Percentiles rank a stretch among this genome's conserved stretches.
Evolutionary conservation across 352 stramenopile genomes (phyloP).

Genomic region (Pythium periplocum): DNA sequence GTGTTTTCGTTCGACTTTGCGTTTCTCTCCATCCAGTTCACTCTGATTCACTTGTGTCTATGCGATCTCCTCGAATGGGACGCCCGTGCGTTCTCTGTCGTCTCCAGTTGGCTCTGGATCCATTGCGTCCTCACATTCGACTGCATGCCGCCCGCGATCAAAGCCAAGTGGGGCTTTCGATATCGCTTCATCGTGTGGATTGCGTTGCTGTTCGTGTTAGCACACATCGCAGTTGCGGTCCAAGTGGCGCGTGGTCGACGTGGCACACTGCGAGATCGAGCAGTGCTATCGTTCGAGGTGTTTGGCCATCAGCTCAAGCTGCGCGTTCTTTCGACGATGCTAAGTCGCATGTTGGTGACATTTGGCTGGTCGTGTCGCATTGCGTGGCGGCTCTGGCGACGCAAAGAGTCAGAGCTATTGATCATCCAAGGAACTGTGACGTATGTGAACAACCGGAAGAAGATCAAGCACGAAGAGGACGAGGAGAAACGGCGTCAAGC

Average conservation of each 20-base stretch:
- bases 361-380: neutral
- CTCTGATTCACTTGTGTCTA: conserved; percentile 18
- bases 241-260: neutral
- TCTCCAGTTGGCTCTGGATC: conserved; percentile 19
- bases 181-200: conserved; percentile 12
- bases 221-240: neutral
- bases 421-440: conserved; percentile 14
- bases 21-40: conserved; percentile 33
- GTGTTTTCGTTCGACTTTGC: conserved; percentile 37
- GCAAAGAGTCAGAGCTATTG: conserved; percentile 11
- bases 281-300: too few relatives aligned
- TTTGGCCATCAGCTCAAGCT: neutral
- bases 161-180: conserved; percentile 1
- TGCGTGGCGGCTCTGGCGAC: conserved; percentile 10
- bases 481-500: too few relatives aligned
- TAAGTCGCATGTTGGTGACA: conserved; percentile 15
- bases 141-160: conserved; percentile 14
- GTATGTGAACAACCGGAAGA: conserved; percentile 4
- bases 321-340: conserved; percentile 9
- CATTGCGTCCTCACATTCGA: conserved; percentile 30
- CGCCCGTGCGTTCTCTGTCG: conserved; percentile 6
- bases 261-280: too few relatives aligned
- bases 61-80: conserved; percentile 33
- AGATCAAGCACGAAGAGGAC: neutral
- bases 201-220: neutral